A percentile compares a stretch with the other conserved stretches of the same genome.
phyloP scores from a whole-genome alignment of 352 stramenopile genomes.

The Pythium coloratum region DNA sequence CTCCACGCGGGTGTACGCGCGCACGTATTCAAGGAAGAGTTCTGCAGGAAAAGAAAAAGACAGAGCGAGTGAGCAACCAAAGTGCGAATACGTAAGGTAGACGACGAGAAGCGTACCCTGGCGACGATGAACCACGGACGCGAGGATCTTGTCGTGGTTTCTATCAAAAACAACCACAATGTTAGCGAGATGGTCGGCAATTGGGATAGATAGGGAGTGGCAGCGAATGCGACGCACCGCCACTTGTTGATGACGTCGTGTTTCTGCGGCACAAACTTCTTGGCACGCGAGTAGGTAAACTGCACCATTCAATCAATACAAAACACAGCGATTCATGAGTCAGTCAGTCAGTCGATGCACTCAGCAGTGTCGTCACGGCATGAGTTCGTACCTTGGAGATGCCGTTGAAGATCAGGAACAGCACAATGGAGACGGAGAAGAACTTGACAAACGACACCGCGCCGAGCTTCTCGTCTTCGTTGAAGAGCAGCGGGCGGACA shows the following conservation, averaged over 20 bases:
- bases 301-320: constrained; percentile 16
- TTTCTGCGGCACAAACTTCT: constrained; percentile 41
- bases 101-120: constrained; percentile 30
- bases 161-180: constrained; percentile 19
- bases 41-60: constrained; percentile 18
- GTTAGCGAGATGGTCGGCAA: not conserved
- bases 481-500: constrained; percentile 42
- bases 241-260: constrained; percentile 38
- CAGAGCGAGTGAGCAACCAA: not conserved
- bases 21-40: constrained; percentile 49
- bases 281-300: constrained; percentile 41
- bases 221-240: constrained; percentile 26
- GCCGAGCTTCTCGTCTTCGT: constrained; percentile 29
- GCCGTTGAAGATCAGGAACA: constrained; percentile 42
- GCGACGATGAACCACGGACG: constrained; percentile 34
- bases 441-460: constrained; percentile 40
- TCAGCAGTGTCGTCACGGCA: not conserved
- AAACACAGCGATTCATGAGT: not conserved
- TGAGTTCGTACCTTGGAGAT: constrained; percentile 34
- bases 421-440: constrained; percentile 34
- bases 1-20: constrained; percentile 42
- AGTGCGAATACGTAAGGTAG: not conserved
- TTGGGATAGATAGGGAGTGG: not conserved
- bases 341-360: not conserved
- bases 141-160: constrained; percentile 40